Conservation (phyloP, 2,329 filamentous ascomycete genomes). For the Stachybotrys elegans region DNA sequence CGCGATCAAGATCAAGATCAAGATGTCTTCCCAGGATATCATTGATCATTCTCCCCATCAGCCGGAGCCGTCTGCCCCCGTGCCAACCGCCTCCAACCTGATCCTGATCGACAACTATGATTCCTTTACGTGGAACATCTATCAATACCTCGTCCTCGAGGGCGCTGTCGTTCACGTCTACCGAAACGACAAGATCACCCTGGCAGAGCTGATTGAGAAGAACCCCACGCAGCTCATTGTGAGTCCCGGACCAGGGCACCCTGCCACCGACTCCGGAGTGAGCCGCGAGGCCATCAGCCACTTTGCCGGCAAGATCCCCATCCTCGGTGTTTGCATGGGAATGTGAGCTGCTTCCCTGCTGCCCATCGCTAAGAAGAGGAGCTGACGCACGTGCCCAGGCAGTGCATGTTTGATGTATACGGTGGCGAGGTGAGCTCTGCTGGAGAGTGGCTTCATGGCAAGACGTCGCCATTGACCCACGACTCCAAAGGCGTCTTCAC, state of each 20-base stretch:
- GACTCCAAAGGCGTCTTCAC: constrained; percentile 89
- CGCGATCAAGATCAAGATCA: no score
- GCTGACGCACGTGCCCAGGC: constrained; percentile 51
- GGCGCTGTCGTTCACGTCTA: constrained; percentile 86
- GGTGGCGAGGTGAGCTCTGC: constrained; percentile 88
- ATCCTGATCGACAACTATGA: constrained; percentile 99
- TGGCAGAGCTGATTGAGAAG: constrained; percentile 77
- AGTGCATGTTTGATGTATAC: constrained; percentile 94
- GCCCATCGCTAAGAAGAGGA: constrained; percentile 3
- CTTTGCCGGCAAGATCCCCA: constrained; percentile 90
- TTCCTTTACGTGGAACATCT: constrained; percentile 99
- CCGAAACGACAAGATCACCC: constrained; percentile 84
- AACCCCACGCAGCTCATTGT: constrained; percentile 92
- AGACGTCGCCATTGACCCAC: constrained; percentile 86
- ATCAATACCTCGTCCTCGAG: constrained; percentile 96
- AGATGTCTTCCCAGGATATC: constrained; percentile 46
- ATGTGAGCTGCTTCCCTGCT: constrained; percentile 53
- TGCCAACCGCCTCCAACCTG: constrained; percentile 81
- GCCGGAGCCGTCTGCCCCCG: constrained; percentile 65
- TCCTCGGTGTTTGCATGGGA: constrained; percentile 98
- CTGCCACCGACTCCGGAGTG: constrained; percentile 83
- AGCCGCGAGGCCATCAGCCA: constrained; percentile 87
- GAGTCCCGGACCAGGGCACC: constrained; percentile 92
- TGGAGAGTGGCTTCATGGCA: constrained; percentile 94
- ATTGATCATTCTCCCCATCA: constrained; percentile 84